Percentiles rank a stretch among this genome's conserved stretches.
Evolutionary conservation across 495 filamentous ascomycete genomes (phyloP).

Genomic region (Sabuloglossum arenarium): DNA sequence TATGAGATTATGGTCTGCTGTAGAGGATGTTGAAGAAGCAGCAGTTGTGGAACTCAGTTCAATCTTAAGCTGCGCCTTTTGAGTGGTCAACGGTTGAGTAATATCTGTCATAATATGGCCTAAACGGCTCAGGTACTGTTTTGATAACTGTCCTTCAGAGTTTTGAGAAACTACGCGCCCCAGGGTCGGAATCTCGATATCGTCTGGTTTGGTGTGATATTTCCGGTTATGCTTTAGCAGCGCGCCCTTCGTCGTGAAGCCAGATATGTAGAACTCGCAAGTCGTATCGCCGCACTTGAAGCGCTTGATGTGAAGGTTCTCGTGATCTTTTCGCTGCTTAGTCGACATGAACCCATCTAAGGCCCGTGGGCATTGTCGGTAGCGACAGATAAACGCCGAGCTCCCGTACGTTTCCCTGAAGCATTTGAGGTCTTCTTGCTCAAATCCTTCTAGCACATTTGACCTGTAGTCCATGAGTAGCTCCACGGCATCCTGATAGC

Average conservation of each 20-base stretch:
- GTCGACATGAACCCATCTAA: background rate
- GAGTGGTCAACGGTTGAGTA: constrained; percentile 36
- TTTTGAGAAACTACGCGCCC: too few relatives aligned
- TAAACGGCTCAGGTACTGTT: background rate
- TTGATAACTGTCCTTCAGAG: background rate
- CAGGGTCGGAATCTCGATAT: too few relatives aligned
- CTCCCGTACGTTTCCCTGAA: background rate
- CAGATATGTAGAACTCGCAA: background rate
- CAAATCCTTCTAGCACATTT: background rate
- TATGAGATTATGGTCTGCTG: constrained; percentile 23
- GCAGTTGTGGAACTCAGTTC: constrained; percentile 28
- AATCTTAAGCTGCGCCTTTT: constrained; percentile 36
- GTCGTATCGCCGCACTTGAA: background rate
- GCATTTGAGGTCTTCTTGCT: background rate
- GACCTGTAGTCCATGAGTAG: background rate
- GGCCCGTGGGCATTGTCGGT: background rate
- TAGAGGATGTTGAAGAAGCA: background rate
- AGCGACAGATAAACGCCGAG: background rate
- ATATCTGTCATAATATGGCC: constrained; percentile 89
- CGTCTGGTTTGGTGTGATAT: background rate
- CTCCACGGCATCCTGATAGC: background rate
- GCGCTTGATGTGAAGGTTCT: background rate
- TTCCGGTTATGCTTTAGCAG: background rate
- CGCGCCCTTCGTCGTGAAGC: background rate
- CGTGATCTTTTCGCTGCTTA: background rate